Base-by-base conservation (phyloP, 306 rosid species). In the Pyrus pyrifolia region DNA sequence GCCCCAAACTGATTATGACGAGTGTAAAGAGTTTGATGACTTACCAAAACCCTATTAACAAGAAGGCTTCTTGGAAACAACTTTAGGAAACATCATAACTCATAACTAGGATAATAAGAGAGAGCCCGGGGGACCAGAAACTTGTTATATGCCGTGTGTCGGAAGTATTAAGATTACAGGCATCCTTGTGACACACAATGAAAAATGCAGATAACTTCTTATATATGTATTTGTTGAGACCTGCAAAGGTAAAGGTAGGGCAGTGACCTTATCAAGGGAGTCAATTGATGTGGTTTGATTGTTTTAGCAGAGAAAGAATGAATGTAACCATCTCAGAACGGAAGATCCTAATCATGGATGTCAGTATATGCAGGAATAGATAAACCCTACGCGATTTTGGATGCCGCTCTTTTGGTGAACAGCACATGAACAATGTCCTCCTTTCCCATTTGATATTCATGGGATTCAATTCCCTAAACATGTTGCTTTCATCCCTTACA, bases 71-170 rank as follows among this genome's bases (percentile, higher is more conserved):
- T 51, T 51, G 55, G 55, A 21, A 21, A 17, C 27, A 25, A 25
- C 27, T 60, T 64, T 31, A 10, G 22, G 13, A 31, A 30, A 64
- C 42, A 18, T 30, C 42, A 31, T 64, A 64, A 64, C n/a, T 64
- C 44, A 18, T 64, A 31, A 3, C 3, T 64, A 31, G 18, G 68
- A 18, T n/a, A 58, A n/a, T 58, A 5, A 57, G 11, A 65, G 27
- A 40, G 73, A 64, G 42, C 42, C 63, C n/a, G 5, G 17, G 68
- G 52, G 38, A 70, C 68, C 55, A 27, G 52, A 29, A 52, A 46
- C 77, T 66, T 55, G 67, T 52, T 68, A 52, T n/a, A 31, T 62
- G 73, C 79, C 60, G 55, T 73, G 3, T 80, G 87, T 83, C 82
- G 60, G 79, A 62, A 68, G 62, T 45, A 74, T 46, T 66, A 68